These are phyloP conservation scores for Fusarium kyushuense DNA, from an alignment of 2,329 filamentous ascomycete species.

Conservation along the genomic window DNA sequence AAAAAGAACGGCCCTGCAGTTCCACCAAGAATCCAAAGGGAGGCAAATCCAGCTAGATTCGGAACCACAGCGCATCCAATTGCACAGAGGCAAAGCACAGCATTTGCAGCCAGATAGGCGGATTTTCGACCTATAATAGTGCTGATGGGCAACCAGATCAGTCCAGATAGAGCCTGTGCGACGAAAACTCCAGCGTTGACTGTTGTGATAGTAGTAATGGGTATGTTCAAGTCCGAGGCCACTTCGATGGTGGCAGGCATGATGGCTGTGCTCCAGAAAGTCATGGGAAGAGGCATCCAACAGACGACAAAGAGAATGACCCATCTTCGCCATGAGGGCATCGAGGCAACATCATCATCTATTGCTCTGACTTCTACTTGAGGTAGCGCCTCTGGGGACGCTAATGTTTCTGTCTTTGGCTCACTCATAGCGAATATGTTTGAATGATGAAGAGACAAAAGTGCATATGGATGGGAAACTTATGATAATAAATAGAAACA, in stretches of 20 bases:
- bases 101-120: constrained; percentile 45
- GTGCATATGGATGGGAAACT: neutral
- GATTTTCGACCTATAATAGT: constrained; percentile 43
- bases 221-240: constrained; percentile 27
- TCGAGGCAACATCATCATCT: constrained; percentile 40
- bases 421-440: constrained; percentile 18
- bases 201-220: constrained; percentile 35
- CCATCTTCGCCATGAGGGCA: constrained; percentile 46
- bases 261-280: constrained; percentile 47
- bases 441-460: neutral
- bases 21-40: constrained; percentile 44
- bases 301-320: constrained; percentile 48
- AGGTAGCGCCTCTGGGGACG: constrained; percentile 9
- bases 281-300: constrained; percentile 48
- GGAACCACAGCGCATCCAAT: constrained; percentile 40
- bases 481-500: neutral
- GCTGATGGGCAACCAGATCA: constrained; percentile 46
- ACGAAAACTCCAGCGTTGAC: constrained; percentile 45
- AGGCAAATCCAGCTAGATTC: constrained; percentile 40
- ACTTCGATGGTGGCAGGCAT: constrained; percentile 44
- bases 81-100: constrained; percentile 39
- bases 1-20: constrained; percentile 46
- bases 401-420: constrained; percentile 16
- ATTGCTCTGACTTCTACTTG: constrained; percentile 14
- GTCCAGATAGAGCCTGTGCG: constrained; percentile 41